These are phyloP conservation scores for Yarrowia alimentaria DNA, from an alignment of 805 yeast genomes.

Conservation along the genomic window DNA sequence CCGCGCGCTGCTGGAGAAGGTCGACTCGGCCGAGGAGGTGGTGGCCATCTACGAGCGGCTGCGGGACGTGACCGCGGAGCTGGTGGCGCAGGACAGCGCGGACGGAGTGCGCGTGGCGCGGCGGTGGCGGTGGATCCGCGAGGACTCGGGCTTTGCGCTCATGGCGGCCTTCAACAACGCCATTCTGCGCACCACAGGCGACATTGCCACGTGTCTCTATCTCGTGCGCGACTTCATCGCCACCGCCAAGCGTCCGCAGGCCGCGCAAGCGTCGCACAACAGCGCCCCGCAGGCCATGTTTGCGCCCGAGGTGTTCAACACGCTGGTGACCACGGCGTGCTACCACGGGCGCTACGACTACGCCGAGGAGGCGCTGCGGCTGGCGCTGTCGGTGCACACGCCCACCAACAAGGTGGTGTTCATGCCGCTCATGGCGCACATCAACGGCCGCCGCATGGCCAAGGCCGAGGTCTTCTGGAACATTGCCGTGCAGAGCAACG, in stretches of 20 bases:
- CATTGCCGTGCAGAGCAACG: slow-evolving; percentile 12
- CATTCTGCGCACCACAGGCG: not conserved
- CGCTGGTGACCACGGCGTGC: slow-evolving; percentile 6
- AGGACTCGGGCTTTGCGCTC: not conserved
- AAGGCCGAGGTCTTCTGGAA: slow-evolving; percentile 17
- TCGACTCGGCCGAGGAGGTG: slow-evolving; percentile 10
- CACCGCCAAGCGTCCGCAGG: slow-evolving; percentile 16
- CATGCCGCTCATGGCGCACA: slow-evolving; percentile 13
- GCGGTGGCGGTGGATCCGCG: not conserved
- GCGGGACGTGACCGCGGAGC: not conserved
- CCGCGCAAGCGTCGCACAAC: too few relatives aligned
- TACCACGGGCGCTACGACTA: slow-evolving; percentile 2
- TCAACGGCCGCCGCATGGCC: not conserved
- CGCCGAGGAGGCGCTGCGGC: slow-evolving; percentile 9
- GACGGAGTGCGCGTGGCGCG: not conserved
- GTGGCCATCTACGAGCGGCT: slow-evolving; percentile 5
- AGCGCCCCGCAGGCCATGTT: too few relatives aligned
- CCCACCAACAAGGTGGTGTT: slow-evolving; percentile 25
- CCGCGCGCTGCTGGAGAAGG: slow-evolving; percentile 4
- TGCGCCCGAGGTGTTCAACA: slow-evolving; percentile 23
- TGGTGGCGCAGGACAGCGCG: not conserved
- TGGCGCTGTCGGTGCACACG: not conserved
- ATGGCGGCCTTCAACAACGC: not conserved
- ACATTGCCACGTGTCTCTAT: slow-evolving; percentile 13
- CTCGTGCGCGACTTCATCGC: slow-evolving; percentile 3